Conservation (phyloP, 331 rosid genomes). For the Malus hybrid region DNA sequence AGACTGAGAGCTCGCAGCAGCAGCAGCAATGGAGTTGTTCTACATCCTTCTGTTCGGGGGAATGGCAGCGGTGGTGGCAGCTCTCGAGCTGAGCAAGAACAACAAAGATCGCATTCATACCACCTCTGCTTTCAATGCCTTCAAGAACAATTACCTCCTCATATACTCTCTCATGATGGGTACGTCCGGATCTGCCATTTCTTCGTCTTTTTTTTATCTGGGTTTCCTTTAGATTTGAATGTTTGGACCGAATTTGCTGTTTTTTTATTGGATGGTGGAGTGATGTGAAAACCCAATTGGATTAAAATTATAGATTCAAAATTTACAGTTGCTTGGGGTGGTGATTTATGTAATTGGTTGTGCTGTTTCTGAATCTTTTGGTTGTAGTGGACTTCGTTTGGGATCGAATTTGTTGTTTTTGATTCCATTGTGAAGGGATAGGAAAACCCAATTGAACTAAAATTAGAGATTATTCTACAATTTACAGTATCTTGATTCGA, state of each 20-base stretch:
- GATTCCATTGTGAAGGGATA: too few relatives aligned
- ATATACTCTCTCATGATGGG: conserved; percentile 93
- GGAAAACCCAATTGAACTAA: too few relatives aligned
- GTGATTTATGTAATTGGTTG: neutral
- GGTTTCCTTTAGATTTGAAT: neutral
- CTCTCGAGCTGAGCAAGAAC: conserved; percentile 58
- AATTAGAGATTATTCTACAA: too few relatives aligned
- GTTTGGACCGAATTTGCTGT: neutral
- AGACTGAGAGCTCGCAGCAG: neutral
- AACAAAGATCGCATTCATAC: conserved; percentile 70
- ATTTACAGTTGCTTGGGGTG: neutral
- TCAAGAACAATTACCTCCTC: conserved; percentile 77
- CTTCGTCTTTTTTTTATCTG: neutral
- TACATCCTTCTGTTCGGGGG: conserved; percentile 26
- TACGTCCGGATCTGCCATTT: conserved; percentile 15
- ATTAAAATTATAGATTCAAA: neutral
- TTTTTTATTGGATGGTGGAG: neutral
- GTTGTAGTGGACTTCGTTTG: too few relatives aligned
- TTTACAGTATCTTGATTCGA: too few relatives aligned
- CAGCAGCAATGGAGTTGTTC: conserved; percentile 17
- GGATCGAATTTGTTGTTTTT: too few relatives aligned
- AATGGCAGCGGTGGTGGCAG: conserved; percentile 45
- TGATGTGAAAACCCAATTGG: neutral
- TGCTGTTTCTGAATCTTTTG: too few relatives aligned
- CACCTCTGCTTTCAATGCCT: conserved; percentile 53